Evolutionary conservation across 2,329 filamentous ascomycete species (phyloP).

Genomic region (Lithohypha guttulata): DNA sequence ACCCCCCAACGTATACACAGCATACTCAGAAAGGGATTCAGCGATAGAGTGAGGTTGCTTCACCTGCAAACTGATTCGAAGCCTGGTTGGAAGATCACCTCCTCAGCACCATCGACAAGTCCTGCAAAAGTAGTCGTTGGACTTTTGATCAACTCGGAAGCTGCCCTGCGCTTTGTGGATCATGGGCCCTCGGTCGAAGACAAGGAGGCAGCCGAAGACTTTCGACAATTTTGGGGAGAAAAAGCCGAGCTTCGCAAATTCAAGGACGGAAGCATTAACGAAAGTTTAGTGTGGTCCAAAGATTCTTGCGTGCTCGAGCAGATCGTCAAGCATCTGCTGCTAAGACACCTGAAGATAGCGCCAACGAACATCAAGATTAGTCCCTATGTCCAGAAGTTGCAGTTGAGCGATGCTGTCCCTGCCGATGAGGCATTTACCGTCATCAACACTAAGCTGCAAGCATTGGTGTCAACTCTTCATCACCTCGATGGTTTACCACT

Average conservation of each 20-base stretch:
- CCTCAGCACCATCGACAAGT: background rate
- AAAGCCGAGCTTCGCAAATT: conserved; percentile 89
- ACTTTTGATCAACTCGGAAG: conserved; percentile 61
- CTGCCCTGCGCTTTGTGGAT: conserved; percentile 67
- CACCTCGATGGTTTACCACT: conserved; percentile 73
- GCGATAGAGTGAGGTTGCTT: conserved; percentile 61
- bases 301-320: conserved; percentile 61
- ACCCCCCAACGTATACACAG: conserved; percentile 40
- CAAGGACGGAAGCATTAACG: conserved; percentile 85
- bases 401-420: conserved; percentile 9
- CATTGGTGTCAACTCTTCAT: conserved; percentile 57
- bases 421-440: conserved; percentile 16
- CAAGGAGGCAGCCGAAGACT: conserved; percentile 67
- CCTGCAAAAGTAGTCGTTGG: conserved; percentile 9
- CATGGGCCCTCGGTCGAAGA: conserved; percentile 79
- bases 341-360: conserved; percentile 54
- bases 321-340: conserved; percentile 62
- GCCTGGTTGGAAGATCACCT: conserved; percentile 6
- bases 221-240: conserved; percentile 88
- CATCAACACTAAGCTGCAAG: conserved; percentile 48
- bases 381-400: conserved; percentile 31
- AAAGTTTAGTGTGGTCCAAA: conserved; percentile 76
- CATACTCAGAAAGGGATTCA: conserved; percentile 59
- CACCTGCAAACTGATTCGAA: conserved; percentile 40
- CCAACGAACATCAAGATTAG: conserved; percentile 46